phyloP scores from a whole-genome alignment of 768 basidiomycete genomes.

The Boletus pseudopeckii region DNA sequence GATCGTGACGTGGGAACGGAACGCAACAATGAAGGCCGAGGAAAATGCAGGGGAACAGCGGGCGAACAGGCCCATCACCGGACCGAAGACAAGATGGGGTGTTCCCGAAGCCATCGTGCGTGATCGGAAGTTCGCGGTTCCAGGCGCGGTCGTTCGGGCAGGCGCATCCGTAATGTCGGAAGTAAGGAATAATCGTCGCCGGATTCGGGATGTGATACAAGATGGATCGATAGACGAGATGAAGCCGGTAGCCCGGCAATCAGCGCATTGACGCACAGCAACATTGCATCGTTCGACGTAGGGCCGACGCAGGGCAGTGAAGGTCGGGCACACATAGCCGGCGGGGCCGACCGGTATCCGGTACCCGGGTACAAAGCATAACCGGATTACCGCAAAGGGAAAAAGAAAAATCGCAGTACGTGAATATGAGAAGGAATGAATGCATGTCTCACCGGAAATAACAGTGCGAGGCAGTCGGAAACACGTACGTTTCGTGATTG shows the following conservation, averaged over 20 bases:
- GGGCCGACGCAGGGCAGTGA: neutral
- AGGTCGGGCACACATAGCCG: slow-evolving; percentile 11
- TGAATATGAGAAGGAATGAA: neutral
- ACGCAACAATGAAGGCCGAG: slow-evolving; percentile 5
- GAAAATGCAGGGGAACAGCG: slow-evolving; percentile 4
- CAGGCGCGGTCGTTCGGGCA: neutral
- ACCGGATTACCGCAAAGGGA: slow-evolving; percentile 6
- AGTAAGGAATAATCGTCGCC: neutral
- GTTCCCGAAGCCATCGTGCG: neutral
- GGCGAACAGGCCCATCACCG: slow-evolving; percentile 11
- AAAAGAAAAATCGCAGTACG: neutral
- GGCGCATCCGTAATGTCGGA: neutral
- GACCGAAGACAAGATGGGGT: slow-evolving; percentile 5
- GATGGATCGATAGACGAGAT: neutral
- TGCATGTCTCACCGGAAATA: neutral
- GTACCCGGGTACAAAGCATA: slow-evolving; percentile 9
- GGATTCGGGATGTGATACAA: neutral
- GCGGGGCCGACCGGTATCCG: slow-evolving; percentile 3
- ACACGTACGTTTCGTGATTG: neutral
- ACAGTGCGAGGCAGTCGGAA: neutral
- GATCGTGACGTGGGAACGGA: slow-evolving; percentile 5
- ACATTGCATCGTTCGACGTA: slow-evolving; percentile 5
- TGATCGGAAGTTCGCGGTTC: slow-evolving; percentile 4
- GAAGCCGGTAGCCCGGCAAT: slow-evolving; percentile 14
- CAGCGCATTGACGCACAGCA: slow-evolving; percentile 3